Percentiles rank a stretch among this genome's conserved stretches.
Evolutionary conservation across 352 stramenopile genomes (phyloP).

Genomic region (Hyaloperonospora arabidopsidis): DNA sequence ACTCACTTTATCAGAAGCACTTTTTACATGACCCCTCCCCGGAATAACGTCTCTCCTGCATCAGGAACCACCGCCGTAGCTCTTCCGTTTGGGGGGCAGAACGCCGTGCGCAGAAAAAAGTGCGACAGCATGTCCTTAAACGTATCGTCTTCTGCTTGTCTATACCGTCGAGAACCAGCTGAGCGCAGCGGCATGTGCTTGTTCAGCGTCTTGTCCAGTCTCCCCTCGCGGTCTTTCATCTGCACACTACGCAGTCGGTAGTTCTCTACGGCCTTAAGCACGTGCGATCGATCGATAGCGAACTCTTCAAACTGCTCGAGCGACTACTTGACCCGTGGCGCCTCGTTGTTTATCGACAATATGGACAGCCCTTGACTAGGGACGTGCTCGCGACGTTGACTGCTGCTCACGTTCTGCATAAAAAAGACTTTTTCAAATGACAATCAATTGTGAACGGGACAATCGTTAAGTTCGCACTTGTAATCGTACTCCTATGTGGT

Average conservation of each 20-base stretch:
- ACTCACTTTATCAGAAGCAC: background rate
- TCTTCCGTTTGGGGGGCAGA: slow-evolving; percentile 97
- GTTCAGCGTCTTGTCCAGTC: slow-evolving; percentile 83
- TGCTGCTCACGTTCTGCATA: slow-evolving; percentile 85
- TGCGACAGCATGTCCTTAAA: slow-evolving; percentile 93
- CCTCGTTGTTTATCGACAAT: slow-evolving; percentile 91
- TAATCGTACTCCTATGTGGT: background rate
- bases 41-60: slow-evolving; percentile 93
- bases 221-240: slow-evolving; percentile 58
- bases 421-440: background rate
- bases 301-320: slow-evolving; percentile 98
- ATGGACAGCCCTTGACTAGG: slow-evolving; percentile 45
- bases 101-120: slow-evolving; percentile 96
- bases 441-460: background rate
- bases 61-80: slow-evolving; percentile 95
- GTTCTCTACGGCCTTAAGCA: slow-evolving; percentile 84
- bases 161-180: slow-evolving; percentile 26
- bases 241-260: slow-evolving; percentile 69
- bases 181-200: slow-evolving; percentile 71
- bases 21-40: slow-evolving; percentile 16
- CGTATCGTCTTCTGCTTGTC: slow-evolving; percentile 55
- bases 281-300: slow-evolving; percentile 92
- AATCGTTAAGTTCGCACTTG: slow-evolving; percentile 25
- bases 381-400: slow-evolving; percentile 42
- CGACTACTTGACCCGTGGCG: slow-evolving; percentile 91